These are phyloP conservation scores for Penicillium argentinense DNA, from an alignment of 495 filamentous ascomycete species.

Conservation along the genomic window DNA sequence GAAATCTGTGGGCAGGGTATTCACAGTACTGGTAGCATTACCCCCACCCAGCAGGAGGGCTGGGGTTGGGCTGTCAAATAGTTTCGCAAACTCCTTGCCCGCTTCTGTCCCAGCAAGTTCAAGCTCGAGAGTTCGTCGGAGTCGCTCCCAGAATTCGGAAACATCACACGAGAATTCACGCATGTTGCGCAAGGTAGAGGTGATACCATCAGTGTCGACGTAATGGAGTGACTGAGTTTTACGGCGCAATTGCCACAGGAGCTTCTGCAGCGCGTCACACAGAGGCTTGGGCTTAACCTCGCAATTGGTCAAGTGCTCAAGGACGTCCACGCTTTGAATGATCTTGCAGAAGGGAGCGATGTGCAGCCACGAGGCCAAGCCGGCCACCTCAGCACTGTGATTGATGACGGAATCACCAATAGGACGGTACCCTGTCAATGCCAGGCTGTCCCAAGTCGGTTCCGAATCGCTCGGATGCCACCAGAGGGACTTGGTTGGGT, in stretches of 20 bases:
- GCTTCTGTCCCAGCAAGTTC: constrained; percentile 49
- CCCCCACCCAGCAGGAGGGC: constrained; percentile 1
- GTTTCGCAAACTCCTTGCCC: constrained; percentile 34
- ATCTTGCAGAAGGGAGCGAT: constrained; percentile 58
- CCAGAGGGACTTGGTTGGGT: constrained; percentile 64
- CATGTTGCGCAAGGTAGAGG: constrained; percentile 42
- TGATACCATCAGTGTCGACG: constrained; percentile 46
- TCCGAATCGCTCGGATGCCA: constrained; percentile 61
- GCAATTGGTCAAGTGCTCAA: constrained; percentile 49
- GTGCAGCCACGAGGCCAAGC: constrained; percentile 58
- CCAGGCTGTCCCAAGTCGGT: constrained; percentile 72
- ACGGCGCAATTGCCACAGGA: constrained; percentile 43
- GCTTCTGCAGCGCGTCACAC: constrained; percentile 47
- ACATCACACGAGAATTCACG: constrained; percentile 48
- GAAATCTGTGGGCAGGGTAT: constrained; percentile 39
- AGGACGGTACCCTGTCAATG: constrained; percentile 59
- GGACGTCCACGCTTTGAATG: constrained; percentile 49
- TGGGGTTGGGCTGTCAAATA: constrained; percentile 46
- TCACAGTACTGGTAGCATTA: constrained; percentile 10
- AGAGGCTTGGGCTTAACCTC: constrained; percentile 52
- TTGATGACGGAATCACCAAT: constrained; percentile 48
- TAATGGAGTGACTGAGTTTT: constrained; percentile 38
- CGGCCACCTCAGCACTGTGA: constrained; percentile 52
- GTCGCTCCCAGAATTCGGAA: constrained; percentile 53
- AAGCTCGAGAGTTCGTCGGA: constrained; percentile 52